Base-by-base conservation (phyloP, 192 early-diverging fungal genomes). In the Linnemannia zychae region DNA sequence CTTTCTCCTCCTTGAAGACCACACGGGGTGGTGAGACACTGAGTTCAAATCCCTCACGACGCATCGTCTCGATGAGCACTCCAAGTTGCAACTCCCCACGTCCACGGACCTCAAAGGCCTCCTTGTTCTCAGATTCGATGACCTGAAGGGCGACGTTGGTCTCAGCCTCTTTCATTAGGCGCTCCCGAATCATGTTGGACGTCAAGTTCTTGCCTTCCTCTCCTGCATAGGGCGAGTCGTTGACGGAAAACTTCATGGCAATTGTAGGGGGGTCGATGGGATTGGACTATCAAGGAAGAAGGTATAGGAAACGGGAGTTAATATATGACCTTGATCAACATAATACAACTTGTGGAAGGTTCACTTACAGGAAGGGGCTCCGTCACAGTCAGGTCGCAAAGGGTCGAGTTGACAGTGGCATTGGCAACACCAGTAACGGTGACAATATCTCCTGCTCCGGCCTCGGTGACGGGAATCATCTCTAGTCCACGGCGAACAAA, bases 41-140 rank as follows among this genome's bases (percentile, higher is more conserved):
- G 36, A 97, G 88, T 87, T 97, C 96, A 80, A 95, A 97, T 31
- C 96, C 96, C 88, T 97, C 96, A 33, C 96, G 93, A 38, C 96
- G 91, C 96, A 97, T 97, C 12, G 96, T 95, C 90, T 97, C 96
- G 71, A 96, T 96, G 49, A 97, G 88, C 13, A 97, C 95, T 31
- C 95, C 95, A 68, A 97, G 91, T 89, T 97, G 96, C 44, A 97
- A 89, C 89, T 97, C 96, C n/a, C 96, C 96, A 57, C 96, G 94
- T 37, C 96, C 96, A 66, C 93, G 92, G 48, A 97, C 96, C 87
- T 97, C 96, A 83, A 95, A 94, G 0, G 95, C 88, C 70, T 91
- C 91, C 47, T 95, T 94, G 79, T 87, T 91, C 65, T 91, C 90
- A 46, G 90, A 89, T 78, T 95, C 93, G 22, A 91, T 89, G 48